phyloP scores from a whole-genome alignment of 352 stramenopile species.

The Pythium volutum region DNA sequence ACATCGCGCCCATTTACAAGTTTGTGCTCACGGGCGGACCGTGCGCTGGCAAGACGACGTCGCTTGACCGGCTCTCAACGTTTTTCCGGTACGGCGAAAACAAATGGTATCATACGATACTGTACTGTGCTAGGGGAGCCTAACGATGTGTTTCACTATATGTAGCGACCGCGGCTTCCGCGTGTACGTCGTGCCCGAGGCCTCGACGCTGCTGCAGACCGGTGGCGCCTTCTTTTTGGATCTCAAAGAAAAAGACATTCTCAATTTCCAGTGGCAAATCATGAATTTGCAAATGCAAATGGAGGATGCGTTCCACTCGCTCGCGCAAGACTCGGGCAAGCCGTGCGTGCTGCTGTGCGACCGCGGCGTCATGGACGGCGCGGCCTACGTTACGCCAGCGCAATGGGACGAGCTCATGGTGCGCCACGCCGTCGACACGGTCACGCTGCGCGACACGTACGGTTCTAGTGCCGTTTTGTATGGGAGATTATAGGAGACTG shows the following conservation, averaged over 20 bases:
- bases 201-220: slow-evolving; percentile 92
- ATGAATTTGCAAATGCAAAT: slow-evolving; percentile 81
- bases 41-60: slow-evolving; percentile 95
- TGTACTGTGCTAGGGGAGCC: no score
- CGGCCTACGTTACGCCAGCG: slow-evolving; percentile 91
- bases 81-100: slow-evolving; percentile 80
- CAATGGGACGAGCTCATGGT: slow-evolving; percentile 88
- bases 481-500: not conserved
- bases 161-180: slow-evolving; percentile 90
- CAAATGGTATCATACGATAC: no score
- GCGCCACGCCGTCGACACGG: slow-evolving; percentile 78
- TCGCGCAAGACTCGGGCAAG: slow-evolving; percentile 76
- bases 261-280: slow-evolving; percentile 89
- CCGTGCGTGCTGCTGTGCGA: slow-evolving; percentile 94
- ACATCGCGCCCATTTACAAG: slow-evolving; percentile 87
- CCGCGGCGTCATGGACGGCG: slow-evolving; percentile 94
- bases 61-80: slow-evolving; percentile 88
- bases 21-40: slow-evolving; percentile 94
- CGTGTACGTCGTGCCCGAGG: slow-evolving; percentile 95
- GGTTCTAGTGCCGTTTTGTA: not conserved
- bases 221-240: slow-evolving; percentile 91
- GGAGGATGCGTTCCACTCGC: slow-evolving; percentile 81
- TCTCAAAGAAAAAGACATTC: slow-evolving; percentile 73
- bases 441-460: slow-evolving; percentile 79
- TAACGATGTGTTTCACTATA: not conserved